phyloP scores from a whole-genome alignment of 164 flowering plant species.

The Buxus sempervirens region DNA sequence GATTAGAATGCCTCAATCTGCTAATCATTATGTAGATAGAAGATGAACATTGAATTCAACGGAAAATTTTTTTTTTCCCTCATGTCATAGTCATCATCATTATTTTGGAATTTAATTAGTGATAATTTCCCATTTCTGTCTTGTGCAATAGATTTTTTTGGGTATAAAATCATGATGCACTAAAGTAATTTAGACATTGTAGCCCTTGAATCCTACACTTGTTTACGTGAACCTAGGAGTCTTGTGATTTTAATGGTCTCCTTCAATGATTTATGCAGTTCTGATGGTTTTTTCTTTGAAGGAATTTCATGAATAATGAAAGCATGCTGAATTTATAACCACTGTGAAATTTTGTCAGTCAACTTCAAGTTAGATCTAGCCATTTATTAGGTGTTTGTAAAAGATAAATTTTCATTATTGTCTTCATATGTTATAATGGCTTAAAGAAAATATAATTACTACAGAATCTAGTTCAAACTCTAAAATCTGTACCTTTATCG shows the following conservation, averaged over 20 bases:
- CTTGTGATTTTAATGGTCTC: neutral
- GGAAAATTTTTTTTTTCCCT: neutral
- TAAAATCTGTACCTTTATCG: too few species aligned
- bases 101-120: neutral
- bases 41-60: neutral
- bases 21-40: too few species aligned
- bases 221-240: neutral
- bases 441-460: too few species aligned
- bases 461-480: too few species aligned
- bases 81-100: neutral
- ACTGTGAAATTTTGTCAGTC: too few species aligned
- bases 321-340: neutral
- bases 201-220: neutral
- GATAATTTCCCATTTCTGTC: neutral
- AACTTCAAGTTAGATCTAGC: too few species aligned
- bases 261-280: neutral
- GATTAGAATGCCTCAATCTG: too few species aligned
- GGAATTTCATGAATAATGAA: neutral
- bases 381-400: too few species aligned
- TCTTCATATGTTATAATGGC: too few species aligned
- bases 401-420: too few species aligned
- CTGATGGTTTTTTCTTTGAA: neutral
- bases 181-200: neutral
- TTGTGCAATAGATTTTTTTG: neutral
- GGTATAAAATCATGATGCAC: neutral